Base-by-base conservation (phyloP, 257 asterid genomes). In the Cinchona pubescens region DNA sequence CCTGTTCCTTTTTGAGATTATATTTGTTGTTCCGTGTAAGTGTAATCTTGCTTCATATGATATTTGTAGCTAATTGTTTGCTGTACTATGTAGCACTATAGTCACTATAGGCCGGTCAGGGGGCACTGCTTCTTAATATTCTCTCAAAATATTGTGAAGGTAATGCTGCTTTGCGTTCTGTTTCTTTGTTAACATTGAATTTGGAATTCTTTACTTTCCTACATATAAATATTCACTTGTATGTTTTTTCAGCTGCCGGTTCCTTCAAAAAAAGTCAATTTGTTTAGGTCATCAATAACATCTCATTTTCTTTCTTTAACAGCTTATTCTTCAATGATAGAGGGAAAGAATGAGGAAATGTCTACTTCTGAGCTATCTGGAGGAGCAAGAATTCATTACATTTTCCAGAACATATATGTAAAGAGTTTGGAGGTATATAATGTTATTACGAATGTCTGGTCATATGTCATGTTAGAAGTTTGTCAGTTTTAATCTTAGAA, bases 331-430 rank as follows among this genome's bases (percentile, higher is more conserved):
- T 87, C 98, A 29, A 84, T 92, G 98, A 87, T 95, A 64, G 99
- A 95, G 75, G 99, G 99, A 15, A 95, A 87, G 80, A 84, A 86
- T 86, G 97, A 90, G 85, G 99, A 88, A 76, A 88, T 92, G 97
- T 90, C 94, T 77, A 95, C 99, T 37, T 77, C 88, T 53, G 98
- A 95, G 89, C 85, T 95, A 75, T 91, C 96, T 82, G 99, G 99
- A 74, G 99, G 99, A 75, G 97, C 99, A 74, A 87, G 99, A 85
- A 90, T 95, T 74, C 99, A 92, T 88, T 91, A 91, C 86, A 95
- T 95, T 73, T 95, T 95, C 80, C 98, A 92, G 83, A 84, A 84
- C 75, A 95, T 95, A 63, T 95, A 85, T 82, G 99, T 92, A 61
- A 92, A 88, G 87, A 79, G 92, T 84, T 83, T 92, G 89, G 98